Base-by-base conservation (phyloP, 768 basidiomycete species). In the Boletus sp. region DNA sequence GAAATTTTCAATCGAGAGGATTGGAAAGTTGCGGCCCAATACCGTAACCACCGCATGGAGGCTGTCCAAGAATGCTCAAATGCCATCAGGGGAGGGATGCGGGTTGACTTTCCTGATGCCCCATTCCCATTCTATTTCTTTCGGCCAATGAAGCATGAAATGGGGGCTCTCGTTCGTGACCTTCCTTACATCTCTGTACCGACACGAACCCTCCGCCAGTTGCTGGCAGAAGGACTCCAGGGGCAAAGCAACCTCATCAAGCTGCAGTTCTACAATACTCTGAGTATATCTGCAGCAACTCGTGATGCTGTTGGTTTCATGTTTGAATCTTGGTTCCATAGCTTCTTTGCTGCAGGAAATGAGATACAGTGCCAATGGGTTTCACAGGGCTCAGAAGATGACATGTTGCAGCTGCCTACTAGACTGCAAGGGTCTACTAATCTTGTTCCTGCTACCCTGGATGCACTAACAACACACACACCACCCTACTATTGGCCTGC, bases 1-100 rank as follows among this genome's bases (percentile, higher is more conserved):
- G 2, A 7, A 3, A 7, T 9, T 7, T 15, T 30, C 1, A 0
- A 1, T 4, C 1, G 0, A 10, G 2, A 11, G 5, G 43, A 30
- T 19, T 1, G 5, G 5, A 1, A 1, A 0, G 11, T 44, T 7
- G 43, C 30, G 11, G 1, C 0, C 11, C 4, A 9, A n/a, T 41
- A 25, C 7, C 13, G 0, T 39, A 5, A 3, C 0, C 8, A 4
- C 1, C 8, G 1, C 1, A 2, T 5, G 10, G 5, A 25, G 14
- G 46, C 46, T 11, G 14, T 25, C 21, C 2, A 6, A 2, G 2
- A 17, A 17, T 32, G 21, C n/a, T 2, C 9, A 25, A 1, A 1
- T 15, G 6, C 17, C 25, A 2, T 25, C 5, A 25, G 25, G 3
- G 25, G 5, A 4, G 17, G 33, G 3, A 7, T 1, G 23, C 1